Evolutionary conservation across 2,329 filamentous ascomycete genomes (phyloP), one percentile per base, ranked within the genome.

Genomic region (Colletotrichum sp.): DNA sequence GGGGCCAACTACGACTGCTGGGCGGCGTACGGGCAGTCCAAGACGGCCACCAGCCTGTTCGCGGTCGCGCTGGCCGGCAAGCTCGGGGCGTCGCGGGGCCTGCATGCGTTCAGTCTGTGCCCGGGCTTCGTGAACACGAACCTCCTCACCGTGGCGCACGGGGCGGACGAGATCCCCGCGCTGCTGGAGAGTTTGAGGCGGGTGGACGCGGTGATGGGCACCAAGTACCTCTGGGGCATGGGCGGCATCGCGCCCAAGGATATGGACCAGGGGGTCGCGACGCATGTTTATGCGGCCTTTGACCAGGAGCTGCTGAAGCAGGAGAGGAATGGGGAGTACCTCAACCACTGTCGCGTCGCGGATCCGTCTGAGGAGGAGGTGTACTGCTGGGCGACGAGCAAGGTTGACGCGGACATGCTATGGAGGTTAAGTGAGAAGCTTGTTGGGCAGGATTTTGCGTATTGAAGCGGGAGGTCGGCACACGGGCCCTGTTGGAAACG

Each of bases 111-210:
- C 29, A 83, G 84, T 76, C 82, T 87, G 24, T 86, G 90, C 77
- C 89, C 91, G 0, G 93, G 93, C 29, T 88, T 91, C 74, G 87
- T 95, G 16, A 21, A 24, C 34, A 73, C 73, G 33, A 75, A 75
- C 66, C 70, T 75, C n/a, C 43, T 51, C 43, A 0, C 2, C n/a
- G 38, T n/a, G 21, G 51, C 51, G 24, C 70, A 75, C 58, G 66
- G 51, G 61, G 61, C 69, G 36, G 43, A 61, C 15, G 72, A 74
- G 15, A 51, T 57, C 21, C 24, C 51, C 18, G 61, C 36, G n/a
- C 65, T 73, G 12, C 13, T 75, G 13, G 70, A 55, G 15, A 12
- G n/a, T 6, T 16, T 73, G 24, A 51, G 63, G 24, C 47, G 55
- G n/a, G 55, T 36, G 8, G 71, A 75, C 16, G 51, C 21, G 27